A percentile compares a stretch with the other conserved stretches of the same genome.
Evolutionary conservation across 345 rosid species (phyloP).

Genomic region (Linum trigynum): DNA sequence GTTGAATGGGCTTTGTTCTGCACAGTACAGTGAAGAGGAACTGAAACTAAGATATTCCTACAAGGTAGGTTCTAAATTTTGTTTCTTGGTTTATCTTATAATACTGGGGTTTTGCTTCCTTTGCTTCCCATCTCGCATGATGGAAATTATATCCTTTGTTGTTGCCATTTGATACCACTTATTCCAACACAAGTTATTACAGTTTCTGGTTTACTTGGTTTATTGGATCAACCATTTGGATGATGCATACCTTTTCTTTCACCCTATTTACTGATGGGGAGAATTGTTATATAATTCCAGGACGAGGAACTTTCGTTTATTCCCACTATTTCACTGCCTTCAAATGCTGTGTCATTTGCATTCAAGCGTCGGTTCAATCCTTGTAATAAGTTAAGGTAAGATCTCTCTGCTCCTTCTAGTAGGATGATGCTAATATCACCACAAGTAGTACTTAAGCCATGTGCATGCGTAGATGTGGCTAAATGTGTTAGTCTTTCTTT

Average conservation of each 20-base stretch:
- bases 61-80: constrained; percentile 37
- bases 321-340: constrained; percentile 78
- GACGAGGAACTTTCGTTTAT: constrained; percentile 74
- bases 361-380: constrained; percentile 80
- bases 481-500: background rate
- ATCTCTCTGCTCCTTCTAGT: constrained; percentile 3
- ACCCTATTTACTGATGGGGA: background rate
- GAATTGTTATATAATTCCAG: constrained; percentile 33
- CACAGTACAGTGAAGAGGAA: constrained; percentile 65
- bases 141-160: background rate
- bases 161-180: background rate
- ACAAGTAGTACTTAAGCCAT: background rate
- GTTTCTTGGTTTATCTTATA: background rate
- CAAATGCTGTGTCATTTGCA: constrained; percentile 79
- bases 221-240: background rate
- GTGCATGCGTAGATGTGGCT: background rate
- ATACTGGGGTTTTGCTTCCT: background rate
- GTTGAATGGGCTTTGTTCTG: constrained; percentile 61
- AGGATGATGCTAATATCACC: background rate
- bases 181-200: background rate
- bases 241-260: background rate
- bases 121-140: constrained; percentile 6
- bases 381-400: constrained; percentile 78
- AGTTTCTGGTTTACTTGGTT: background rate
- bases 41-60: constrained; percentile 63